phyloP scores from a whole-genome alignment of 352 stramenopile species.

The Thraustochytrium striatum region DNA sequence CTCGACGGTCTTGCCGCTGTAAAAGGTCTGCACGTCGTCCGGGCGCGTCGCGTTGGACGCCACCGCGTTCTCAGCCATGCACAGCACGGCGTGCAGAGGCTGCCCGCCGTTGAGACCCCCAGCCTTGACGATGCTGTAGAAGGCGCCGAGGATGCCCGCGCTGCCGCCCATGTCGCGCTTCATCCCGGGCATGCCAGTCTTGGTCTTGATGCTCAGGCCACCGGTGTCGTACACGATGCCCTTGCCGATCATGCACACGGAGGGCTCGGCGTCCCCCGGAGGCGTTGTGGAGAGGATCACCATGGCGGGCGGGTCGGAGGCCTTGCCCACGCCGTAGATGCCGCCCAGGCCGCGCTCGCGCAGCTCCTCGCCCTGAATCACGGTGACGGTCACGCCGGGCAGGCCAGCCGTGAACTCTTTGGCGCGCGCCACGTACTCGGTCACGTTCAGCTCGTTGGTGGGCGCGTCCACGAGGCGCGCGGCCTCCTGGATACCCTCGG shows the following conservation, averaged over 20 bases:
- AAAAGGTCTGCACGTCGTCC: slow-evolving; percentile 87
- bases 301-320: slow-evolving; percentile 73
- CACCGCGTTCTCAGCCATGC: slow-evolving; percentile 89
- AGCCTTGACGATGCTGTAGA: slow-evolving; percentile 68
- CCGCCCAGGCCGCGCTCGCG: slow-evolving; percentile 78
- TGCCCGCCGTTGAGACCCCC: slow-evolving; percentile 54
- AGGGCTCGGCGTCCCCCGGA: slow-evolving; percentile 26
- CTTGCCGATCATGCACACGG: slow-evolving; percentile 81
- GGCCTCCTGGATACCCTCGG: slow-evolving; percentile 74
- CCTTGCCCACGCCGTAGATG: slow-evolving; percentile 85
- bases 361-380: slow-evolving; percentile 85
- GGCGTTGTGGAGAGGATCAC: slow-evolving; percentile 80
- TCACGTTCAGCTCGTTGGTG: slow-evolving; percentile 80
- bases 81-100: slow-evolving; percentile 79
- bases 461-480: slow-evolving; percentile 79
- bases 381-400: slow-evolving; percentile 64
- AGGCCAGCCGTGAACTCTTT: too few species aligned
- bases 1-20: slow-evolving; percentile 91
- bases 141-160: slow-evolving; percentile 76
- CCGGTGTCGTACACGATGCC: slow-evolving; percentile 94
- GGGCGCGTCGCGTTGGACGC: slow-evolving; percentile 74
- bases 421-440: slow-evolving; percentile 77
- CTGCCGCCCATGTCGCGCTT: slow-evolving; percentile 88
- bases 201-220: slow-evolving; percentile 86
- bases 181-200: slow-evolving; percentile 77